phyloP scores from a whole-genome alignment of 2,329 filamentous ascomycete species.

The Paecilomyces variotii region DNA sequence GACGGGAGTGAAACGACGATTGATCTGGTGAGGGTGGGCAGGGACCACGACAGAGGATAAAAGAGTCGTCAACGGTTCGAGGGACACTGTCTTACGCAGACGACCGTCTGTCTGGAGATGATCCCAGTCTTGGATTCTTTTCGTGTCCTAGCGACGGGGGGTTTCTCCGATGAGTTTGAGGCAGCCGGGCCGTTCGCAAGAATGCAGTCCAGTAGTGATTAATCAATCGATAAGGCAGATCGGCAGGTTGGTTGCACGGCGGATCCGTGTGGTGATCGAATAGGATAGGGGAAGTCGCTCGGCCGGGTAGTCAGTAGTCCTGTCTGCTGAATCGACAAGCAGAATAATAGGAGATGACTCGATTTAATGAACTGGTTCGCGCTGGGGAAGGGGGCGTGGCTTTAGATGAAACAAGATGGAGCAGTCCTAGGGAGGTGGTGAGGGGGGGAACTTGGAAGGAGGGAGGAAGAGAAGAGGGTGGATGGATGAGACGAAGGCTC shows the following conservation, averaged over 20 bases:
- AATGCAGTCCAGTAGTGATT: not conserved
- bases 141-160: not conserved
- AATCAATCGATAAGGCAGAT: not conserved
- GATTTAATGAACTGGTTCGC: not conserved
- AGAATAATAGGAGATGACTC: not conserved
- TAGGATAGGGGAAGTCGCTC: not conserved
- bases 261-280: not conserved
- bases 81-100: not conserved
- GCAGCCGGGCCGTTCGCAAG: not conserved
- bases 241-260: not conserved
- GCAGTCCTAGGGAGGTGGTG: not conserved
- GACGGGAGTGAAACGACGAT: slow-evolving; percentile 1
- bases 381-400: not conserved
- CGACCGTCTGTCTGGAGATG: not conserved
- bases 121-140: not conserved
- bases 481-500: not conserved
- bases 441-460: not conserved
- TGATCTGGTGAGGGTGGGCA: not conserved
- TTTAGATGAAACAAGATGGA: not conserved
- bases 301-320: not conserved
- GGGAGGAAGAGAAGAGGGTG: not conserved
- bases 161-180: not conserved
- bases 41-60: not conserved
- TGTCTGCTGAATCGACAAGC: not conserved
- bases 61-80: not conserved